Base-by-base conservation (phyloP, 768 basidiomycete species). In the Pleurotus salmoneostramineus region DNA sequence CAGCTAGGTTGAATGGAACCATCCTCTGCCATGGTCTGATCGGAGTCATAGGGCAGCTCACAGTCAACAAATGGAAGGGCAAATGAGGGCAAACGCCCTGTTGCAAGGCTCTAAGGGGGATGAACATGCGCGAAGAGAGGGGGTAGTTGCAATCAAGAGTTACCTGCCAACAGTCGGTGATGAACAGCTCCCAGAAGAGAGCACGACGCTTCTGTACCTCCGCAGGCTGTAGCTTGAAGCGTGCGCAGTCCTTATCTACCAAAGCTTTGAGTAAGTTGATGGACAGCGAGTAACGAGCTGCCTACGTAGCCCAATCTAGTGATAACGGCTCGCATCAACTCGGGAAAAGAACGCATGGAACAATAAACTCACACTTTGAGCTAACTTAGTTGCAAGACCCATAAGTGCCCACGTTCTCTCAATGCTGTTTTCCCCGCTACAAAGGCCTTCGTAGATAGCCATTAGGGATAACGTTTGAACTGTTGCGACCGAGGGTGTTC, bases 81-180 rank as follows among this genome's bases (percentile, higher is more conserved):
- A 62, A 88, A 88, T 0, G 87, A 85, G 10, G 87, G 80, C 21
- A 87, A 69, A 44, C 87, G 80, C 8, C 88, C 88, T 11, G 86
- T 89, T 2, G 87, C 87, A 43, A 88, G 77, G 65, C 84, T 84
- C 86, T 88, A 60, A 6, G 10, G 59, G 40, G 47, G 47, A 37
- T 49, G 14, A 45, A 15, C 36, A 58, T 11, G 50, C 31, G 42
- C 12, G 14, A 46, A 43, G 10, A 42, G 15, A 40, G 35, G 48
- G 31, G 37, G 32, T 54, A 15, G 14, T 43, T 27, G 21, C 21
- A 27, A 27, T 27, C 14, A 46, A 37, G 21, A 63, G 77, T 12
- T 59, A 86, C 88, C 78, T 87, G 85, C 85, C 87, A 89, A 60
- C 83, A 83, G 66, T 89, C 87, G 0, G 87, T 85, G 61, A 88